Conservation (phyloP, 768 basidiomycete species). For the Lactarius tabidus region DNA sequence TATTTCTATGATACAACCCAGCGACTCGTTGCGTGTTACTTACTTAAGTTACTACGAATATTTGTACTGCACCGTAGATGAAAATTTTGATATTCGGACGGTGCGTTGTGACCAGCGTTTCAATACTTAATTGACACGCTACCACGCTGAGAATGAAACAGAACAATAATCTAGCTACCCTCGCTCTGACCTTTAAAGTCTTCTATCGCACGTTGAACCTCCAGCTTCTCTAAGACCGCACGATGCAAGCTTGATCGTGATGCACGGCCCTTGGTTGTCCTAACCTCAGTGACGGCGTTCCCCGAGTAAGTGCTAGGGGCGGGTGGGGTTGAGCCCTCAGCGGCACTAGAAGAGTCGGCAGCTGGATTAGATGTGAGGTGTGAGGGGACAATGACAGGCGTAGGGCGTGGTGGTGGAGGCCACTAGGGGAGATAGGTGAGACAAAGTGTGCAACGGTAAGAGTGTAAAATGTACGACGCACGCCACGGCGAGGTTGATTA, state of each 20-base stretch:
- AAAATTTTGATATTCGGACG: no score
- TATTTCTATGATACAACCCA: neutral
- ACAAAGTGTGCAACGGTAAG: neutral
- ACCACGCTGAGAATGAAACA: no score
- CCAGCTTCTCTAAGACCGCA: slow-evolving; percentile 69
- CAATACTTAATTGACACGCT: no score
- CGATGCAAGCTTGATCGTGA: slow-evolving; percentile 58
- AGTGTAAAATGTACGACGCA: slow-evolving; percentile 37
- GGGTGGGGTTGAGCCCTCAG: slow-evolving; percentile 6
- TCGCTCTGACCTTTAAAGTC: slow-evolving; percentile 38
- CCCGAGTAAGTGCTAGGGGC: slow-evolving; percentile 10
- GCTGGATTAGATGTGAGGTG: slow-evolving; percentile 43
- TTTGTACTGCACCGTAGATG: no score
- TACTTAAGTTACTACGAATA: no score
- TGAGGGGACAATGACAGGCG: slow-evolving; percentile 73
- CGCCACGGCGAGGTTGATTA: slow-evolving; percentile 77
- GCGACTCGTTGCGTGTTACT: neutral
- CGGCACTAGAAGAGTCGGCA: neutral
- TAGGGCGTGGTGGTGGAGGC: slow-evolving; percentile 78
- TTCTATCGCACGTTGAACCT: slow-evolving; percentile 67
- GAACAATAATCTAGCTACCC: no score
- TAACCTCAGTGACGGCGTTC: slow-evolving; percentile 20
- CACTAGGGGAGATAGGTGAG: slow-evolving; percentile 45
- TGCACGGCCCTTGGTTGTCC: slow-evolving; percentile 30
- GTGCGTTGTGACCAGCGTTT: no score